A percentile compares a stretch with the other conserved stretches of the same genome.
Conservation (phyloP, 179 eudicot genomes). For the Sideroxylon spinosum region DNA sequence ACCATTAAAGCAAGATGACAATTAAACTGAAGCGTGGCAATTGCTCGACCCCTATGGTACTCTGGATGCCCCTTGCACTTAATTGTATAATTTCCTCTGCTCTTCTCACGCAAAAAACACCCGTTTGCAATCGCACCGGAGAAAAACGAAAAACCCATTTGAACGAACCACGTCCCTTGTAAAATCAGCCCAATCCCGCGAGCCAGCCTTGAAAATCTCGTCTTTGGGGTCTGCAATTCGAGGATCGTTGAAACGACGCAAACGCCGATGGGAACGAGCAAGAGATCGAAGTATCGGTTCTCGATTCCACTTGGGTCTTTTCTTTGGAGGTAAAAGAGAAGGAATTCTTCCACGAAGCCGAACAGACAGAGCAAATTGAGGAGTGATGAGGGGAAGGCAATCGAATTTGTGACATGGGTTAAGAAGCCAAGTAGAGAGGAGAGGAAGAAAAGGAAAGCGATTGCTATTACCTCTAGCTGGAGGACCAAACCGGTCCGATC, state of each 20-base stretch:
- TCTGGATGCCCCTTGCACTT: conserved; percentile 71
- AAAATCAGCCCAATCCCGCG: conserved; percentile 74
- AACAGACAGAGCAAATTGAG: conserved; percentile 53
- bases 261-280: conserved; percentile 64
- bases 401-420: conserved; percentile 21
- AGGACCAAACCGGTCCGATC: conserved; percentile 52
- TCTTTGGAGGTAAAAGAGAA: conserved; percentile 57
- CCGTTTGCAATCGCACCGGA: conserved; percentile 43
- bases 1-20: conserved; percentile 84
- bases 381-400: conserved; percentile 38
- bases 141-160: conserved; percentile 78
- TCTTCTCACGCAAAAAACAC: conserved; percentile 37
- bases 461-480: conserved; percentile 59
- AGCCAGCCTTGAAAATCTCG: conserved; percentile 40
- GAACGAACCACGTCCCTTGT: conserved; percentile 82
- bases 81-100: conserved; percentile 66
- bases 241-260: conserved; percentile 57
- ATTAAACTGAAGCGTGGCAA: conserved; percentile 76
- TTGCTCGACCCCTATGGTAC: conserved; percentile 75
- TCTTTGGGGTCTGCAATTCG: conserved; percentile 46
- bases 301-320: conserved; percentile 75
- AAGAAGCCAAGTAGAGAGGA: conserved; percentile 51
- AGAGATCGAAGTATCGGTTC: conserved; percentile 70
- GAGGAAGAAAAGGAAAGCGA: conserved; percentile 53
- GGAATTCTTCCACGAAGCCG: conserved; percentile 71